phyloP scores from a whole-genome alignment of 768 basidiomycete species.

The Mycena floridula region DNA sequence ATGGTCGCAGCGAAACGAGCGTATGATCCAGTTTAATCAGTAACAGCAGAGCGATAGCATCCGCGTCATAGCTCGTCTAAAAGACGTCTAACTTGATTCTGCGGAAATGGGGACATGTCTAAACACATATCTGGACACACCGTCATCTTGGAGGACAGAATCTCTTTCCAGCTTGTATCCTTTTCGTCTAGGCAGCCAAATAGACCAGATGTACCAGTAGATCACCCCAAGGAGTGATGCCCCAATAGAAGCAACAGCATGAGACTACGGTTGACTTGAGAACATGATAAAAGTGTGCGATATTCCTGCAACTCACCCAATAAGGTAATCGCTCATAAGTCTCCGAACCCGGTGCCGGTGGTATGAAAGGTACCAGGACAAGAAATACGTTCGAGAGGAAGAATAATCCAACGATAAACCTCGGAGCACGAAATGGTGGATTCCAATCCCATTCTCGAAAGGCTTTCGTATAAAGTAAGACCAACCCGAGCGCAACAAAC shows the following conservation, averaged over 20 bases:
- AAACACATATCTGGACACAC: conserved; percentile 50
- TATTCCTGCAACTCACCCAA: conserved; percentile 42
- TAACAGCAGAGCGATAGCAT: too few species aligned
- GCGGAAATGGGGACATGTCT: conserved; percentile 27
- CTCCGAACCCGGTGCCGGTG: conserved; percentile 43
- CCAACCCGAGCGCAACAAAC: conserved; percentile 52
- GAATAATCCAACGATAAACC: conserved; percentile 42
- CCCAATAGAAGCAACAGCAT: conserved; percentile 37
- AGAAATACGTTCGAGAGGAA: conserved; percentile 63
- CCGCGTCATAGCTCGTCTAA: too few species aligned
- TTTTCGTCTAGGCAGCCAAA: conserved; percentile 40
- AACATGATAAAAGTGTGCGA: neutral
- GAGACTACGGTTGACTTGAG: conserved; percentile 28
- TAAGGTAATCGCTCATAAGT: conserved; percentile 60
- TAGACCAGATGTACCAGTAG: conserved; percentile 53
- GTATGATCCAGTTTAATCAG: too few species aligned
- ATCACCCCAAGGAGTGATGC: conserved; percentile 41
- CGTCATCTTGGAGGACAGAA: conserved; percentile 47
- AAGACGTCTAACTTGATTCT: too few species aligned
- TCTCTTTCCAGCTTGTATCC: conserved; percentile 46
- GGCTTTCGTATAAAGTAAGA: conserved; percentile 48
- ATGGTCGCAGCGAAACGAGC: too few species aligned
- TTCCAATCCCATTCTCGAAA: conserved; percentile 46
- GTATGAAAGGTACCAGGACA: conserved; percentile 54
- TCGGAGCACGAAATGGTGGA: conserved; percentile 59